Evolutionary conservation across 2,329 filamentous ascomycete species (phyloP), one percentile per base, ranked within the genome.

Genomic region (Stachybotrys echinatus): DNA sequence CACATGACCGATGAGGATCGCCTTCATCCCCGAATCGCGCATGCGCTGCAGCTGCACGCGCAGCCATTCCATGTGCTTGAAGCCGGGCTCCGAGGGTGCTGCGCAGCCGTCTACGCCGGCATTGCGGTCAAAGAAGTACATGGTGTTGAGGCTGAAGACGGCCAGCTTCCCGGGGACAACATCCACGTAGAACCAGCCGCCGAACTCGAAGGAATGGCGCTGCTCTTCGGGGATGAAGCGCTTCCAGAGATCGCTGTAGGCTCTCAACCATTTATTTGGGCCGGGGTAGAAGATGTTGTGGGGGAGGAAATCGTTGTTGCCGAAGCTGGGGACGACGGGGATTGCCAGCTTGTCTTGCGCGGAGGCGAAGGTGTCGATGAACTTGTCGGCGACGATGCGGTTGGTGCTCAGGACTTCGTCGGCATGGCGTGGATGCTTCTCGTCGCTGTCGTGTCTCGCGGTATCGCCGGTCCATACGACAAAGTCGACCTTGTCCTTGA

Each of bases 231-330:
- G 94, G 52, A 99, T 95, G 64, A 97, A 95, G 37, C 79, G 77
- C 45, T 73, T 72, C 94, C 94, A 99, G 20, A 97, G 82, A 20
- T 87, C 77, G 22, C 83, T 74, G 59, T 94, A 96, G 44, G 78
- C 77, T 51, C 80, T 80, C 1, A 95, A 88, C 85, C 92, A 96
- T 55, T 80, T 80, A 61, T 96, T 96, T 17, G 94, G 94, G 0
- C 92, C 94, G 1, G 82, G 77, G 40, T 83, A 75, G 65, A 99
- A 84, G 63, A 97, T 95, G 62, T 99, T 99, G 72, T 99, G 94
- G 2, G 94, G 94, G 52, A 96, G 82, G 51, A 99, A 92, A 63
- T 99, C 94, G 69, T 99, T 99, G 73, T 99, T 99, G 53, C 94
- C 94, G 58, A 96, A 85, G 0, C 86, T 96, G 0, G 94, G 92